Percentiles rank a stretch among this genome's conserved stretches.
These are phyloP conservation scores for Byssothecium circinans DNA, from an alignment of 2,329 filamentous ascomycete genomes.

Conservation along the genomic window DNA sequence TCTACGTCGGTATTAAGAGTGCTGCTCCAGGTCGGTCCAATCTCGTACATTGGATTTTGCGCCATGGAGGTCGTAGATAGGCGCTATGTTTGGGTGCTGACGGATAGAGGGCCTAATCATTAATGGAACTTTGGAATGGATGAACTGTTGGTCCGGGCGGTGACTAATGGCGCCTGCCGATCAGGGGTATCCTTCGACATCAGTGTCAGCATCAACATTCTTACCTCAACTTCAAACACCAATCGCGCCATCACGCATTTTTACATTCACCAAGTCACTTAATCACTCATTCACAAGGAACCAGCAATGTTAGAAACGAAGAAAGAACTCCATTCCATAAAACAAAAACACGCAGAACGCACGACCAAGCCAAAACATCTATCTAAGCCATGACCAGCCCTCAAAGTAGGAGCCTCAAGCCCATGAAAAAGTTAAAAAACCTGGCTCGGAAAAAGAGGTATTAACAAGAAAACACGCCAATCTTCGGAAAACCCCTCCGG, in stretches of 20 bases:
- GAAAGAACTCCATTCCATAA: background rate
- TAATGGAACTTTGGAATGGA: too few species aligned
- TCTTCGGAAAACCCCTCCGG: too few species aligned
- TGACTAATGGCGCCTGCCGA: too few species aligned
- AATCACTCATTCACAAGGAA: background rate
- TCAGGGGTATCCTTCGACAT: too few species aligned
- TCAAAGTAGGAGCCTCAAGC: background rate
- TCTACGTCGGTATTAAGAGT: constrained; percentile 9
- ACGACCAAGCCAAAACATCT: background rate
- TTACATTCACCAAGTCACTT: background rate
- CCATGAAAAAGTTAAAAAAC: background rate
- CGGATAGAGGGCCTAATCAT: too few species aligned
- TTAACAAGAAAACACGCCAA: background rate
- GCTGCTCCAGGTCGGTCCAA: constrained; percentile 9
- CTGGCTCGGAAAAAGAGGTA: background rate
- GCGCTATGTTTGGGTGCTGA: too few species aligned
- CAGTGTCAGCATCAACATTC: too few species aligned
- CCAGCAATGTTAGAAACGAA: background rate
- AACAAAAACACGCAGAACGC: background rate
- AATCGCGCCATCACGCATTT: too few species aligned
- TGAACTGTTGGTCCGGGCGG: too few species aligned
- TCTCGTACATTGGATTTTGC: constrained; percentile 6
- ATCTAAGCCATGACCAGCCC: background rate
- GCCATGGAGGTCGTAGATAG: too few species aligned
- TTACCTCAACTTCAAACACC: too few species aligned